Evolutionary conservation across 2,329 filamentous ascomycete species (phyloP).

Genomic region (Magnaporthales sp.): DNA sequence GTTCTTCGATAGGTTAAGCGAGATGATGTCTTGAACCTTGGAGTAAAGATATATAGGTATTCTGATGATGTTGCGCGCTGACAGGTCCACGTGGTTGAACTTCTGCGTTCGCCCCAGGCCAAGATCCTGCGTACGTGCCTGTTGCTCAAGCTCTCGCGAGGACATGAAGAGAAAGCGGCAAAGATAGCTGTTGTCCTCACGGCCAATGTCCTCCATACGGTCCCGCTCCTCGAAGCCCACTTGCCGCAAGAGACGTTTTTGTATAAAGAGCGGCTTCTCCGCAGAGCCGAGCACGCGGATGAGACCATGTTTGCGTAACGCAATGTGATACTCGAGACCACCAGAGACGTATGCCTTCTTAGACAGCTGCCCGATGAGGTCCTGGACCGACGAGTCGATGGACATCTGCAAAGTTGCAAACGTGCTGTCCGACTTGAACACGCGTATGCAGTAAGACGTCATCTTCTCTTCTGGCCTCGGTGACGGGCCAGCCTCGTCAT

Average conservation of each 20-base stretch:
- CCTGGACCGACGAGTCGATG: conserved; percentile 74
- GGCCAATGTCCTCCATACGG: conserved; percentile 82
- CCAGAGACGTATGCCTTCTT: conserved; percentile 87
- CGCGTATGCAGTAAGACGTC: conserved; percentile 80
- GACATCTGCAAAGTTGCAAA: conserved; percentile 86
- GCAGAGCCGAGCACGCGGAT: conserved; percentile 68
- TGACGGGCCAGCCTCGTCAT: conserved; percentile 60
- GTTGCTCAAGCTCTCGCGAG: conserved; percentile 75
- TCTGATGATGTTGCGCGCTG: conserved; percentile 81
- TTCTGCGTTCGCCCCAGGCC: conserved; percentile 78
- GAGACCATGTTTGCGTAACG: conserved; percentile 87
- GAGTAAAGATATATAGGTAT: conserved; percentile 93
- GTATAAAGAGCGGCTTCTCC: conserved; percentile 82
- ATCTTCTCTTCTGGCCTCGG: conserved; percentile 65
- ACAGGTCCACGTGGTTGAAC: conserved; percentile 88
- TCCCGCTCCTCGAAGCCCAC: conserved; percentile 84
- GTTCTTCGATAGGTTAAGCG: conserved; percentile 87
- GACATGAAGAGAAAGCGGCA: conserved; percentile 94
- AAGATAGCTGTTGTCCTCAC: conserved; percentile 95
- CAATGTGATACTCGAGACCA: conserved; percentile 88
- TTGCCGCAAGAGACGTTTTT: conserved; percentile 84
- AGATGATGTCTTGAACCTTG: conserved; percentile 86
- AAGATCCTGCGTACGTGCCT: conserved; percentile 67
- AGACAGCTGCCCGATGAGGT: conserved; percentile 82
- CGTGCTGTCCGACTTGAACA: conserved; percentile 88